Evolutionary conservation across 768 basidiomycete genomes (phyloP), one percentile per base, ranked within the genome.

Genomic region (Lentinus tigrinus): DNA sequence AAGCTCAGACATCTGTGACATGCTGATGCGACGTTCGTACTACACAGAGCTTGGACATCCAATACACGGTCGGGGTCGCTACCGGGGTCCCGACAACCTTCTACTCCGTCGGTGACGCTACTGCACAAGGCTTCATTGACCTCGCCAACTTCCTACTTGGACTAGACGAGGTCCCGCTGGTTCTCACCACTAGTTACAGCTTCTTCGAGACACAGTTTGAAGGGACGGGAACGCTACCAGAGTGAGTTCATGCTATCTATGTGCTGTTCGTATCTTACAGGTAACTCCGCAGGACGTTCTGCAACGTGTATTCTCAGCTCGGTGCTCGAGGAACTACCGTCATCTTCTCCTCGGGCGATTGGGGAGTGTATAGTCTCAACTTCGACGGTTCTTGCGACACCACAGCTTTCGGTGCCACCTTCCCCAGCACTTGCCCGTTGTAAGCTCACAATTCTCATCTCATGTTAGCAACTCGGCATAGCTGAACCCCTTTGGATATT

Each of bases 321-420:
- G 72, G 73, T 28, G 70, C 73, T 6, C 71, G 70, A 36, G 74
- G 75, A 19, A 62, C 66, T 5, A 72, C 71, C 9, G 63, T 75
- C 55, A 57, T 77, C n/a, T 75, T 73, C 62, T 67, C 72, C 0
- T 72, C 75, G 3, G 75, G 75, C 24, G 74, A 75, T 54, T 70
- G 69, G 37, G 74, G 73, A 44, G 73, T 73, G 39, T 72, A 71
- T 4, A 61, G 62, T 10, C 10, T 10, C 10, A 4, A 31, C 5
- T 31, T 31, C 10, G 62, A 53, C 42, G 21, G 19, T 90, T 90
- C 73, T 58, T 70, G 2, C 71, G n/a, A n/a, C n/a, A n/a, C n/a
- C n/a, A 73, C 21, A 59, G 46, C 9, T 90, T 91, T 74, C 89
- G 87, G 4, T 60, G 61, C 14, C 60, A 59, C 31, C 17, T 79